phyloP scores from a whole-genome alignment of 176 grass and related monocot genomes.

The Oryza brachyantha region DNA sequence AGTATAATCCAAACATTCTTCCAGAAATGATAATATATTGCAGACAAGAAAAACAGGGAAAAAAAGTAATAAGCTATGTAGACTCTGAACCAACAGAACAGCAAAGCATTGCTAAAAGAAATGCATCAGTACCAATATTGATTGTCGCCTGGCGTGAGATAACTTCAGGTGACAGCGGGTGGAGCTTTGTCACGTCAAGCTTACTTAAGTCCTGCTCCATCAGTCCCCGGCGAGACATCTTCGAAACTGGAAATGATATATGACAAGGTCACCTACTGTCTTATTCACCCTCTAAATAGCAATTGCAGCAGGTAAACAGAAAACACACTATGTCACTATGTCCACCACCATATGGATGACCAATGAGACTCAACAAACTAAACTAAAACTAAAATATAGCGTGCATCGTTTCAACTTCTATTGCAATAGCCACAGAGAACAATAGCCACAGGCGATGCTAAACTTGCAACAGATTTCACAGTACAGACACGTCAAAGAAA shows the following conservation, averaged over 20 bases:
- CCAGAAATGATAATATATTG: neutral
- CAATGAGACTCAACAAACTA: neutral
- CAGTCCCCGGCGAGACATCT: slow-evolving; percentile 77
- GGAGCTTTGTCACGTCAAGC: slow-evolving; percentile 73
- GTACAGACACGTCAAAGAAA: neutral
- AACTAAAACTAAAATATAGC: neutral
- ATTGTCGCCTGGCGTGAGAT: slow-evolving; percentile 84
- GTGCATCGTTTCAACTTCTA: neutral
- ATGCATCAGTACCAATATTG: slow-evolving; percentile 68
- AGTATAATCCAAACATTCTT: neutral
- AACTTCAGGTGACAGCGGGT: slow-evolving; percentile 78
- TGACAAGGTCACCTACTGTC: neutral
- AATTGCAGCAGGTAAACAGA: neutral
- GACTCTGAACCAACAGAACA: neutral
- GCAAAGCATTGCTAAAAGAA: neutral
- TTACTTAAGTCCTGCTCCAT: slow-evolving; percentile 91
- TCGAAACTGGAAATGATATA: slow-evolving; percentile 23
- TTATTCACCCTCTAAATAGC: neutral
- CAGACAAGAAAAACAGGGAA: neutral
- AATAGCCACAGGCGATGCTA: neutral
- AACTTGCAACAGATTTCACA: neutral
- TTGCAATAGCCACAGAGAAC: neutral
- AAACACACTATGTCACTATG: too few relatives aligned
- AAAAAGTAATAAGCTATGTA: neutral
- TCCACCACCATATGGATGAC: too few relatives aligned